Base-by-base conservation (phyloP, 179 eudicot genomes). In the Silene vulgaris region DNA sequence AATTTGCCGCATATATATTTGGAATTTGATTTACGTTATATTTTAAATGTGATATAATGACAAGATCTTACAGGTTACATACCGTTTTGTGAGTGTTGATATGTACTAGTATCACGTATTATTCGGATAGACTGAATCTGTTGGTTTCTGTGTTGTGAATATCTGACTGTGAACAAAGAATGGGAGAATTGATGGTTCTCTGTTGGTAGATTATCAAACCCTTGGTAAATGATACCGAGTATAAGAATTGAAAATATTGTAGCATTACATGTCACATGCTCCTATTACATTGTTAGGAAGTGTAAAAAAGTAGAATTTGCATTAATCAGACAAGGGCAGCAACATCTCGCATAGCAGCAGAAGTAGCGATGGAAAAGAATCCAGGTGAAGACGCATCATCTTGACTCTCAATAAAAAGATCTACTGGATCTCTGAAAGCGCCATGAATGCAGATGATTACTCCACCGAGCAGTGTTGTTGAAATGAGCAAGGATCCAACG, bases 401-500 rank as follows among this genome's bases (percentile, higher is more conserved):
- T 77, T 80, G 82, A 45, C 76, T 80, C 16, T 86, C 83, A 1
- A 82, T 73, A 65, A 86, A 88, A 72, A 86, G 72, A 74, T 86
- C 86, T n/a, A 81, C 84, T 0, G 87, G 90, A 77, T 79, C 88
- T 62, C 88, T 75, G 30, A 87, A 77, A 20, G 90, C 85, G 3
- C 88, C 88, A 9, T 88, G 91, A 40, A 83, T 12, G 61, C 85
- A 80, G 50, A 87, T 82, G 12, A 85, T 76, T 7, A 61, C 81
- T 0, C 77, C 71, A 28, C 85, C 83, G 23, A 83, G 17, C 32
- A 88, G 71, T 13, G 74, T 40, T 0, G 88, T 77, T 0, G 80
- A 83, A 74, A 85, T 82, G 11, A 87, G 74, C 77, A 86, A 43
- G 1, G 88, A 85, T 66, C 86, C 87, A 14, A 88, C 75, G 26